phyloP scores from a whole-genome alignment of 1,139 yeast species.

The Protomyces arabidopsidicola region DNA sequence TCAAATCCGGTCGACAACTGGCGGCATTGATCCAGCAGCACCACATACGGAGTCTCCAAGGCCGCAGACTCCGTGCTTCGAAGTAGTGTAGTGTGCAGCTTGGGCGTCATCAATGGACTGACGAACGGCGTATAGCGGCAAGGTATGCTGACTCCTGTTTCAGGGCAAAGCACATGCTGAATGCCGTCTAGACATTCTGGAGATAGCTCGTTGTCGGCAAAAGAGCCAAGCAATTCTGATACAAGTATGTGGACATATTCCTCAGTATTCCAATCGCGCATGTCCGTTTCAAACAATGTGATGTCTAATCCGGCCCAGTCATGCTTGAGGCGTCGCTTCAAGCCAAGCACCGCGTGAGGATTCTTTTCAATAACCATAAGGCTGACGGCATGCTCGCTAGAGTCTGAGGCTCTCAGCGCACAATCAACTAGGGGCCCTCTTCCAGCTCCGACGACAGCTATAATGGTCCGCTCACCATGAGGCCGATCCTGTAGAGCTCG shows the following conservation, averaged over 20 bases:
- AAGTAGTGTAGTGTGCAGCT: slow-evolving; percentile 42
- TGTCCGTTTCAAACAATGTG: slow-evolving; percentile 53
- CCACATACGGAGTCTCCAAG: slow-evolving; percentile 56
- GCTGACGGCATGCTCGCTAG: slow-evolving; percentile 39
- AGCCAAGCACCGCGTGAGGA: slow-evolving; percentile 49
- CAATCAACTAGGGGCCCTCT: slow-evolving; percentile 70
- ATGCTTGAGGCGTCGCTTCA: slow-evolving; percentile 45
- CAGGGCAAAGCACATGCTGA: slow-evolving; percentile 37
- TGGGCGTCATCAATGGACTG: slow-evolving; percentile 63
- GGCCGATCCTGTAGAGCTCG: slow-evolving; percentile 50
- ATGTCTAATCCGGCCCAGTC: slow-evolving; percentile 48
- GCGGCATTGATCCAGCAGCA: slow-evolving; percentile 50
- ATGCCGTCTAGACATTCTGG: slow-evolving; percentile 64
- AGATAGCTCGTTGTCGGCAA: slow-evolving; percentile 83
- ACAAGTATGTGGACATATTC: slow-evolving; percentile 54
- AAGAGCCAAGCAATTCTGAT: slow-evolving; percentile 80
- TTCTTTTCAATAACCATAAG: slow-evolving; percentile 69
- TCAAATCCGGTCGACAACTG: slow-evolving; percentile 42
- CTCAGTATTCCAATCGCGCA: slow-evolving; percentile 48
- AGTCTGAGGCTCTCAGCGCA: slow-evolving; percentile 45
- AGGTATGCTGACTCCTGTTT: slow-evolving; percentile 56
- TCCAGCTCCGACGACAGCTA: slow-evolving; percentile 81
- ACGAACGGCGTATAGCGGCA: slow-evolving; percentile 54
- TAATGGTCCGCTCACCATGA: slow-evolving; percentile 28
- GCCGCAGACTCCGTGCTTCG: slow-evolving; percentile 31